A percentile compares a stretch with the other conserved stretches of the same genome.
Conservation (phyloP, 805 yeast species). For the Hanseniaspora nectarophila region DNA sequence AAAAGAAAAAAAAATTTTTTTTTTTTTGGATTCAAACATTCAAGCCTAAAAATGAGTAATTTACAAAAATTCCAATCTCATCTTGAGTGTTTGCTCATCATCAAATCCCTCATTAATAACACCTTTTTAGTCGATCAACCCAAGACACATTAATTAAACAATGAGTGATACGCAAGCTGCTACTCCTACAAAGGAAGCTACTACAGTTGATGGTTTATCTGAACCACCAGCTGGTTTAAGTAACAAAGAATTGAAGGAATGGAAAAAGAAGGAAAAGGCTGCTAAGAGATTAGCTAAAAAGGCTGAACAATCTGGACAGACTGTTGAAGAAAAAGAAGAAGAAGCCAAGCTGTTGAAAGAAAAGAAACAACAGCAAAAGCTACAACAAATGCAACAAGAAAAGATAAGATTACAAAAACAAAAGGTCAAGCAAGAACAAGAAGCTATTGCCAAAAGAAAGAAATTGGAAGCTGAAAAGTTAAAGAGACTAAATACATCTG, state of each 20-base stretch:
- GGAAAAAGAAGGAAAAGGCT: constrained; percentile 81
- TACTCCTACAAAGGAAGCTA: not conserved
- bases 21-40: too few relatives aligned
- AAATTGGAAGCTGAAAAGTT: constrained; percentile 28
- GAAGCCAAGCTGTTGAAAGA: constrained; percentile 35
- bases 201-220: not conserved
- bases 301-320: constrained; percentile 46
- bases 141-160: not conserved
- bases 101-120: not conserved
- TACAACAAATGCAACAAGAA: constrained; percentile 33
- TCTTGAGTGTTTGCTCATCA: not conserved
- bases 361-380: constrained; percentile 31
- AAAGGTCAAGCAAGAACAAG: constrained; percentile 28
- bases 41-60: not conserved
- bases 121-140: too few relatives aligned
- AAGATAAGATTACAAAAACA: constrained; percentile 42
- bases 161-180: not conserved
- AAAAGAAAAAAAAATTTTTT: not conserved
- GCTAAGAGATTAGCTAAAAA: constrained; percentile 86
- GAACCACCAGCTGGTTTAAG: constrained; percentile 31
- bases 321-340: constrained; percentile 31
- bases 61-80: not conserved
- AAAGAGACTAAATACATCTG: constrained; percentile 25
- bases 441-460: constrained; percentile 32
- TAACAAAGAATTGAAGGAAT: constrained; percentile 75